Evolutionary conservation across 108 stramenopile genomes (phyloP).

Genomic region (Aurantiochytrium sp.): DNA sequence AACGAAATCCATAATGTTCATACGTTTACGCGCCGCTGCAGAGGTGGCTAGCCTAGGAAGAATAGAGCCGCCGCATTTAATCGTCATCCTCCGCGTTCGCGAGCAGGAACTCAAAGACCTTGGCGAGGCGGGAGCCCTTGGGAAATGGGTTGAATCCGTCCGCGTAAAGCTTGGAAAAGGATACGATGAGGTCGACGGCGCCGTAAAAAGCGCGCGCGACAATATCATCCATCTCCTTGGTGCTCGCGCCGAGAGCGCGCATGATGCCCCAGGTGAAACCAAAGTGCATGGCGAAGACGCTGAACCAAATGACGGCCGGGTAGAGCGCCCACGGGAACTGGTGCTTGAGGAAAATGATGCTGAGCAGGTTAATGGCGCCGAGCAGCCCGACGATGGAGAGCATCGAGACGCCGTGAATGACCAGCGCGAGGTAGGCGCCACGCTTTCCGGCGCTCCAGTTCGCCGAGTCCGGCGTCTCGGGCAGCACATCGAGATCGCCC

Average conservation of each 20-base stretch:
- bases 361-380: neutral
- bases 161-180: neutral
- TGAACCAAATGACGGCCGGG: neutral
- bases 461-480: neutral
- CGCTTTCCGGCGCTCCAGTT: neutral
- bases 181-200: neutral
- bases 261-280: conserved; percentile 6
- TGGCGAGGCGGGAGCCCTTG: neutral
- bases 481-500: neutral
- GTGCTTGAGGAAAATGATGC: neutral
- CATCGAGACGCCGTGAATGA: neutral
- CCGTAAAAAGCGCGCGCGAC: no score
- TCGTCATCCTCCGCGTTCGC: neutral
- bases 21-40: no score
- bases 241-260: neutral
- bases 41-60: no score
- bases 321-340: neutral
- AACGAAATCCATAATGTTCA: no score
- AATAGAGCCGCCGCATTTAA: no score
- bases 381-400: neutral
- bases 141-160: neutral
- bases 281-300: neutral
- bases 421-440: neutral
- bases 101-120: neutral
- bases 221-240: neutral